Evolutionary conservation across 352 stramenopile species (phyloP).

Genomic region (Phytophthora aleatoria): DNA sequence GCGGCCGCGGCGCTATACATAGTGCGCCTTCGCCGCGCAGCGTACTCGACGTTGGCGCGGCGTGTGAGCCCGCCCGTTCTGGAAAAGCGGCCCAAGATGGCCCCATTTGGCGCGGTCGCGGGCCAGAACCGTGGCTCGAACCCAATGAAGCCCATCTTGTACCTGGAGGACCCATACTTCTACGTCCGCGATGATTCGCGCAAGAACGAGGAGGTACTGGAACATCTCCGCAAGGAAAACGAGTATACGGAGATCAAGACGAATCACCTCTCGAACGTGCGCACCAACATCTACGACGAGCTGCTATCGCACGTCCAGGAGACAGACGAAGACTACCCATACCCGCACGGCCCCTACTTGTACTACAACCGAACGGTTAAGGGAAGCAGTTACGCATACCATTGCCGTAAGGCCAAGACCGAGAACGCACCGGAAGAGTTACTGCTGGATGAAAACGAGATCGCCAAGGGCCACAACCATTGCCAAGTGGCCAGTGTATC

Average conservation of each 20-base stretch:
- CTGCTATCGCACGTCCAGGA: conserved; percentile 91
- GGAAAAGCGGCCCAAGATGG: conserved; percentile 78
- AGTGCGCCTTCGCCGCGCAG: conserved; percentile 55
- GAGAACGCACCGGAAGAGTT: conserved; percentile 84
- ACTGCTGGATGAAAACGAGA: conserved; percentile 94
- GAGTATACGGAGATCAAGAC: conserved; percentile 90
- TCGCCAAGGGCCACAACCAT: conserved; percentile 88
- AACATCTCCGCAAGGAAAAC: conserved; percentile 94
- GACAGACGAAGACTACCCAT: conserved; percentile 85
- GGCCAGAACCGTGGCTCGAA: conserved; percentile 81
- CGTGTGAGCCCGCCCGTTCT: conserved; percentile 59
- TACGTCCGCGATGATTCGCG: conserved; percentile 95
- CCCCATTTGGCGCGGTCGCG: conserved; percentile 78
- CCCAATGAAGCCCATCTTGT: conserved; percentile 90
- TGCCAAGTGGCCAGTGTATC: conserved; percentile 81
- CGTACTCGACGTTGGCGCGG: conserved; percentile 61
- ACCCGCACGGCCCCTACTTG: conserved; percentile 78
- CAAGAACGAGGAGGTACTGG: conserved; percentile 91
- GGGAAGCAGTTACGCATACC: conserved; percentile 80
- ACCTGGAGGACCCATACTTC: conserved; percentile 94
- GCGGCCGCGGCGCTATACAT: conserved; percentile 63
- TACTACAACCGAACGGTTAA: conserved; percentile 92
- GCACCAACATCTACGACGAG: conserved; percentile 93
- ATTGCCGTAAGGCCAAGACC: conserved; percentile 81
- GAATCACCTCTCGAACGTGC: conserved; percentile 79